Base-by-base conservation (phyloP, 306 rosid species). In the Betula pendula region DNA sequence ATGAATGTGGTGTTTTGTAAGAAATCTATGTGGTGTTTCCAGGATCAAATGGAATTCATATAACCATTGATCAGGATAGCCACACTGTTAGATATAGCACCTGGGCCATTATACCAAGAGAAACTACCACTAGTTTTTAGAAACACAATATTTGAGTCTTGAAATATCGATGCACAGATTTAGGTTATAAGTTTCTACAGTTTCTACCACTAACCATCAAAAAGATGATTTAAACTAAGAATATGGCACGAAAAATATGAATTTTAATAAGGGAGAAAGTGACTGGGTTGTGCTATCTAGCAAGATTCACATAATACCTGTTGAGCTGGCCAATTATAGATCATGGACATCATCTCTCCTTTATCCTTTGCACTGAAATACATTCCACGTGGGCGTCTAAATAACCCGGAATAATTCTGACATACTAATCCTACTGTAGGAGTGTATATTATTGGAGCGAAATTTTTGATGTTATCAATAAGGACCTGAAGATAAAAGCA, bases 281-380 rank as follows among this genome's bases (percentile, higher is more conserved):
- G 62, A 68, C 43, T 75, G 59, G 55, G 15, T 52, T 27, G n/a
- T 11, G 68, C 66, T 35, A 72, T 74, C 69, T 75, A 31, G 69
- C 42, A 76, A 53, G 72, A 79, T 43, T 42, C 12, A 68, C 59
- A 44, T 71, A 70, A 65, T 84, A 91, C 99, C 96, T 92, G 62
- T 0, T 85, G 83, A 45, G 89, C 88, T 74, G 99, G 99, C 99
- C 99, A 96, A 76, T 96, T 96, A 80, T 92, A 96, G 79, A 96
- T 96, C 99, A 96, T 96, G 71, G 99, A 92, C 99, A 96, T 92
- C 99, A 96, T 96, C 87, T 96, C 99, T 47, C 99, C 99, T 83
- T 90, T 96, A 85, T 96, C 99, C 85, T 87, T 96, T 60, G 98
- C 99, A 84, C 99, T 89, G 85, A 96, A 96, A 85, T 96, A 96